Evolutionary conservation across 2,329 filamentous ascomycete species (phyloP), one percentile per base, ranked within the genome.

Genomic region (Alternaria consortialis): DNA sequence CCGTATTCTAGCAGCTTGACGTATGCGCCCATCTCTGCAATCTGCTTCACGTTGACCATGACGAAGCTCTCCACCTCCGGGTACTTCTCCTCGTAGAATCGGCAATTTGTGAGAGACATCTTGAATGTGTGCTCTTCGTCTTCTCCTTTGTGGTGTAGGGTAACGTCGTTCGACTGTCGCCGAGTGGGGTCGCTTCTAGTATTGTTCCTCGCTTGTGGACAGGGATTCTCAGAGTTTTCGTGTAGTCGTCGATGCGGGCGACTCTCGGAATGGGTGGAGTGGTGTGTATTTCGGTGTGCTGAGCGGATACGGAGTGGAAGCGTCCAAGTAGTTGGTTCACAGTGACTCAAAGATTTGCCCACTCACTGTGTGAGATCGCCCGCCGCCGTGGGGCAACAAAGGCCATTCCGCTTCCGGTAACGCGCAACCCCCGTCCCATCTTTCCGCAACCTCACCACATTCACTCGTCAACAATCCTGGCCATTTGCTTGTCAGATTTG

Each of bases 21-120:
- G 81, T 99, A 99, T 75, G 96, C 95, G 81, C 95, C 95, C 96
- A 99, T 99, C 83, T 99, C 96, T 81, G 95, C 95, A 79, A 99
- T 99, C 90, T 97, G 93, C 88, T 97, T 97, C 76, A 98, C 95
- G 83, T 98, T 99, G 80, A 99, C 95, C 95, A 99, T 99, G 80
- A 99, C 96, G 84, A 97, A 98, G 86, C 93, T 97, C 84, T 99
- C 95, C 80, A 99, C 94, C 87, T 98, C 95, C 61, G 93, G 93
- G 78, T 91, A 97, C 83, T 97, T 97, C 84, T 97, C 93, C 87
- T 97, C 93, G 81, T 97, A 97, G 83, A 96, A 97, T 77, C 93
- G 93, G 83, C 92, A 97, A 84, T 97, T 97, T 80, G 92, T 95
- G 85, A 97, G 89, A 83, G 93, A 96, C 92, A 96, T 97, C 76